Evolutionary conservation across 805 yeast genomes (phyloP).

Genomic region (Yarrowia osloensis): DNA sequence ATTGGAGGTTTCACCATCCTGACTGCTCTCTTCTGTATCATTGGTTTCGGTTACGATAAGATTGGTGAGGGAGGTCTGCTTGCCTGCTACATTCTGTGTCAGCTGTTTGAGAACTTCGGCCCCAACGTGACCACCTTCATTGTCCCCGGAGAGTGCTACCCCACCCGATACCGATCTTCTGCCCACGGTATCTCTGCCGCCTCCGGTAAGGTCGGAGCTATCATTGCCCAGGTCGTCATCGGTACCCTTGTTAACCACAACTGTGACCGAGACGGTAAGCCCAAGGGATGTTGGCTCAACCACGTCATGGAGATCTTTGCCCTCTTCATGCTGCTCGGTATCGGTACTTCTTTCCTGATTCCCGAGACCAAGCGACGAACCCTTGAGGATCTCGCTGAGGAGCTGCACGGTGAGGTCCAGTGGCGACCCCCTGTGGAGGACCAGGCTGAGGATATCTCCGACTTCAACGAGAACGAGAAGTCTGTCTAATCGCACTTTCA

Average conservation of each 20-base stretch:
- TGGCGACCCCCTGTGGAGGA: slow-evolving; percentile 12
- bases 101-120: slow-evolving; percentile 68
- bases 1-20: slow-evolving; percentile 58
- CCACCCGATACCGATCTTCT: slow-evolving; percentile 64
- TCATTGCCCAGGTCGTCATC: slow-evolving; percentile 49
- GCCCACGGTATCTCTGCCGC: slow-evolving; percentile 71
- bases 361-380: slow-evolving; percentile 94
- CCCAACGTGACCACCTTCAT: slow-evolving; percentile 66
- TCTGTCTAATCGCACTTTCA: background rate
- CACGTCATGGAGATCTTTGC: slow-evolving; percentile 95
- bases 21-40: slow-evolving; percentile 56
- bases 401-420: slow-evolving; percentile 69
- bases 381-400: slow-evolving; percentile 78
- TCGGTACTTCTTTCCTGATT: slow-evolving; percentile 61
- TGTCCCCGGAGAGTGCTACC: slow-evolving; percentile 66
- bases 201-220: slow-evolving; percentile 64
- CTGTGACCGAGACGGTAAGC: slow-evolving; percentile 58
- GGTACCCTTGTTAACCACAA: slow-evolving; percentile 78
- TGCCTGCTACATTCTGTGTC: slow-evolving; percentile 59
- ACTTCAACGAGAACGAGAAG: slow-evolving; percentile 21
- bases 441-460: slow-evolving; percentile 1
- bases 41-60: slow-evolving; percentile 57
- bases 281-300: slow-evolving; percentile 73
- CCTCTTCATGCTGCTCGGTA: slow-evolving; percentile 83
- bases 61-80: slow-evolving; percentile 43